Conservation (phyloP, 495 filamentous ascomycete species). For the Penicillium simplicissimum region DNA sequence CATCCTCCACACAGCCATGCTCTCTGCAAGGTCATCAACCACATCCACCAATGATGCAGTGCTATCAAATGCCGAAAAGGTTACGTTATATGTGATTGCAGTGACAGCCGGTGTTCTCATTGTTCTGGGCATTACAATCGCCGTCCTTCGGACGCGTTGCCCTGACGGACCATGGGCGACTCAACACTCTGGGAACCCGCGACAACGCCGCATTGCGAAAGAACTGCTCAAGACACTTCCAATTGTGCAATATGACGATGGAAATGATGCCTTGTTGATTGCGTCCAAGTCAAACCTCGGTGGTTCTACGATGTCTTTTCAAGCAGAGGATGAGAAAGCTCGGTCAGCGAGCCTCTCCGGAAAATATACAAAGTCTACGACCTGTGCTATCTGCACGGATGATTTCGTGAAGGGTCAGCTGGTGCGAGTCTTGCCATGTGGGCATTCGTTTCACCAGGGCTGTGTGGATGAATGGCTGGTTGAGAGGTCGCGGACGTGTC, state of each 20-base stretch:
- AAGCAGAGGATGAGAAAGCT: background rate
- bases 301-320: no score
- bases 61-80: conserved; percentile 10
- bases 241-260: conserved; percentile 10
- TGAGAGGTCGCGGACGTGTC: background rate
- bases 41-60: background rate
- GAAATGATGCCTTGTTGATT: background rate
- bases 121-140: conserved; percentile 1
- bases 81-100: conserved; percentile 13
- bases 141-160: conserved; percentile 4
- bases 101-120: background rate
- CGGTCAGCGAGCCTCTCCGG: background rate
- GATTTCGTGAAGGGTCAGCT: conserved; percentile 12
- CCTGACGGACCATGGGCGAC: background rate
- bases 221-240: conserved; percentile 8
- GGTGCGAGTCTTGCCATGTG: conserved; percentile 10
- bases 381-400: conserved; percentile 14
- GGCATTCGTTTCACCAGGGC: conserved; percentile 7
- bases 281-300: no score
- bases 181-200: background rate
- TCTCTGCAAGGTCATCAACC: background rate
- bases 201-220: conserved; percentile 4
- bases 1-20: background rate
- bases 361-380: background rate
- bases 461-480: conserved; percentile 15